Conservation (phyloP, 139 green algal species). For the Auxenochlorella pyrenoidosa region DNA sequence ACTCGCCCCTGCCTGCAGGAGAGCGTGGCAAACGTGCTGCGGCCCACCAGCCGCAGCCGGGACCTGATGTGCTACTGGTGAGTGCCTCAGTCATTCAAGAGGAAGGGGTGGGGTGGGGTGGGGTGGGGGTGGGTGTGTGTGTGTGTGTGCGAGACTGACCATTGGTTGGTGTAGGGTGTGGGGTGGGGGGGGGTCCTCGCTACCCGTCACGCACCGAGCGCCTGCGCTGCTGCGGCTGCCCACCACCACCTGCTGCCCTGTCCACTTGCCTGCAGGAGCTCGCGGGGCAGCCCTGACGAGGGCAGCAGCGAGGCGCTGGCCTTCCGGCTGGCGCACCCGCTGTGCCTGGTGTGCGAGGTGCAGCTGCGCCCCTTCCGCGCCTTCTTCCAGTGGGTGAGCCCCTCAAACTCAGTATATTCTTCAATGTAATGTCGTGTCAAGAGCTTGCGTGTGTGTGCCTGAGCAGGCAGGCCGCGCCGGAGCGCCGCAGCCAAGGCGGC, state of each 20-base stretch:
- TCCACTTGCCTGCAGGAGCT: not conserved
- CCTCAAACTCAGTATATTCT: too few relatives aligned
- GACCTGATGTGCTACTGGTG: constrained; percentile 43
- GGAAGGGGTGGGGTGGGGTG: too few relatives aligned
- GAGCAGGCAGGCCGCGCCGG: too few relatives aligned
- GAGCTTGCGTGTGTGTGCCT: too few relatives aligned
- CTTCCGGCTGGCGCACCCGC: constrained; percentile 50
- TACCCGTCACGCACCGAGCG: too few relatives aligned
- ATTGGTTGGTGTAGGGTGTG: not conserved
- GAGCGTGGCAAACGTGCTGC: constrained; percentile 41
- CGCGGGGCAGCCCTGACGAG: constrained; percentile 17
- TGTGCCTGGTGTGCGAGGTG: constrained; percentile 50
- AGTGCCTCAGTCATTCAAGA: too few relatives aligned
- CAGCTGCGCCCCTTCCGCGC: constrained; percentile 51
- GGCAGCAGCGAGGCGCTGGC: constrained; percentile 34
- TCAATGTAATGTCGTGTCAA: too few relatives aligned
- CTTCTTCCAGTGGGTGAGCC: constrained; percentile 50
- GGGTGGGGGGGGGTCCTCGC: too few relatives aligned
- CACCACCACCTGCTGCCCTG: too few relatives aligned
- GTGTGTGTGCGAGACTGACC: not conserved
- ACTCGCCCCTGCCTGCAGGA: constrained; percentile 11
- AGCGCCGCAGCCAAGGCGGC: too few relatives aligned
- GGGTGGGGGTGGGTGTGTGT: not conserved
- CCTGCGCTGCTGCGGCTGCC: not conserved
- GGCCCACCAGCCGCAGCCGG: constrained; percentile 18